Evolutionary conservation across 148 eudicot genomes (phyloP), one percentile per base, ranked within the genome.

Genomic region (Rheum nobile): DNA sequence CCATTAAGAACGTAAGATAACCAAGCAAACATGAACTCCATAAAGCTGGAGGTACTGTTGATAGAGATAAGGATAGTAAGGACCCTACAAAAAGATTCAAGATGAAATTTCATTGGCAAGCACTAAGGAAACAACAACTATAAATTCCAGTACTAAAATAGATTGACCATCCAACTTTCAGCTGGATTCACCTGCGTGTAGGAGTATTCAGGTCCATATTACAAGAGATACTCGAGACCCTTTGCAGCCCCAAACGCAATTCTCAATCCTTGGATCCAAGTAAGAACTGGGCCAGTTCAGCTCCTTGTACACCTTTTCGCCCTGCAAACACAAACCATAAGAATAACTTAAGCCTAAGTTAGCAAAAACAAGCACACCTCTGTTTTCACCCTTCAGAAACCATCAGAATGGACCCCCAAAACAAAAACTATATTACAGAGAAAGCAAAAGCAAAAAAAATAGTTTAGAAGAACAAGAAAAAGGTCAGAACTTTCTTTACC

Each of bases 1-100:
- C 16, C 16, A 26, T 11, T 22, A 57, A 24, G 65, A 12, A 61
- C 28, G 65, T 22, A 26, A 9, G 32, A 55, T 24, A 22, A 75
- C 29, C 59, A 72, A 75, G 72, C 73, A 59, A 48, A 55, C 75
- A 83, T n/a, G 67, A 54, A 77, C 76, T 46, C 97, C 97, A 74
- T 91, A 93, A 72, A 91, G 65, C 19, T 84, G 97, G 80, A 89
- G 89, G 82, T 91, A 91, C 71, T 93, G 98, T 81, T 94, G 98
- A 78, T 80, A 81, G 75, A 75, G 44, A 78, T 88, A 89, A 67
- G 98, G 97, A 68, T 86, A 89, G 85, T 91, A 91, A 73, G 88
- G 83, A 75, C 97, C 97, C 98, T 94, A 77, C 26, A 70, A 72
- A 34, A 72, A 68, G 70, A 65, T 28, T 12, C 19, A 61, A 29